A percentile compares a stretch with the other conserved stretches of the same genome.
Conservation (phyloP, 306 rosid genomes). For the Trifolium subterraneum region DNA sequence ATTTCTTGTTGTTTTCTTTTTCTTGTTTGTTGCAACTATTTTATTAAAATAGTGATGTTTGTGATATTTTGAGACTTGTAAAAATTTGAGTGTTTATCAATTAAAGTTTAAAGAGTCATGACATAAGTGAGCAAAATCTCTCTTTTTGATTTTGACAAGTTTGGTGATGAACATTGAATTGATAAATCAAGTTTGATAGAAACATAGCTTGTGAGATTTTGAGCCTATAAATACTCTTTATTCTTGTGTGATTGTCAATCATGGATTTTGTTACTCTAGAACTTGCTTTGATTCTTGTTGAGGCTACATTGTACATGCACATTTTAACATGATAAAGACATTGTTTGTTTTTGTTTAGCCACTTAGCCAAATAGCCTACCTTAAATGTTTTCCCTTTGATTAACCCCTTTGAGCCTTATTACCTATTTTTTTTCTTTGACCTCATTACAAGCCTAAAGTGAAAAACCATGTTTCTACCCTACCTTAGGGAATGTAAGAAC, state of each 20-base stretch:
- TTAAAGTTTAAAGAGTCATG: conserved; percentile 3
- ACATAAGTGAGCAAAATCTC: background rate
- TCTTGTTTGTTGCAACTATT: no score
- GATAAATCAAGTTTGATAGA: background rate
- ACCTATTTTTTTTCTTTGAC: background rate
- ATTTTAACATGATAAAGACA: conserved; percentile 2
- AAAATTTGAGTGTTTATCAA: background rate
- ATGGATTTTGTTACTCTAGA: background rate
- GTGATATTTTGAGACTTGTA: background rate
- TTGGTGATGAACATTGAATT: conserved; percentile 7
- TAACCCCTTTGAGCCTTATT: background rate
- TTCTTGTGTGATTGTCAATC: conserved; percentile 4
- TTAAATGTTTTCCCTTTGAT: background rate
- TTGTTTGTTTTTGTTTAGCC: background rate
- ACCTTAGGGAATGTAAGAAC: background rate
- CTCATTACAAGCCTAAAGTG: conserved; percentile 6
- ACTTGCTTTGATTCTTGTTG: conserved; percentile 5
- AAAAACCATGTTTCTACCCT: background rate
- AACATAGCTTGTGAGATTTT: background rate
- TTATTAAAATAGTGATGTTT: no score
- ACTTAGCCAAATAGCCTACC: background rate
- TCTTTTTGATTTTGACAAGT: background rate
- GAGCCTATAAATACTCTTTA: background rate
- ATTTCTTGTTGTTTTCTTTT: no score
- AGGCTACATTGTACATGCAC: conserved; percentile 1